Percentiles rank a stretch among this genome's conserved stretches.
Evolutionary conservation across 2,329 filamentous ascomycete species (phyloP).

Genomic region (Cladosporium sp.): DNA sequence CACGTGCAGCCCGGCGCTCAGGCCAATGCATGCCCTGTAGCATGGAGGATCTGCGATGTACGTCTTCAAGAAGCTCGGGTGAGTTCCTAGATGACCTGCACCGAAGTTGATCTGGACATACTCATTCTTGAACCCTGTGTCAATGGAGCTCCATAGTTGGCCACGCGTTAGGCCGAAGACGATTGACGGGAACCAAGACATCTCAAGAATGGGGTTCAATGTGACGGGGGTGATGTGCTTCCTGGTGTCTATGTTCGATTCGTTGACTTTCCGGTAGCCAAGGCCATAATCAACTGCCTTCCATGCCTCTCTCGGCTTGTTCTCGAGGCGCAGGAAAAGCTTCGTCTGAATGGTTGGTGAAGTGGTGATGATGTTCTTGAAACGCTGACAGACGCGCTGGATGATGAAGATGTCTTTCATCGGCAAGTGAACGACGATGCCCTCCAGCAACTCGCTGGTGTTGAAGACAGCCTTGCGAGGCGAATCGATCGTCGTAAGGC

Average conservation of each 20-base stretch:
- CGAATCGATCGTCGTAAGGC: background rate
- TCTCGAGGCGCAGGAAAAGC: background rate
- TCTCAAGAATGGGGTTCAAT: background rate
- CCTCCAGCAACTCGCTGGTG: slow-evolving; percentile 12
- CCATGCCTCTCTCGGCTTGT: background rate
- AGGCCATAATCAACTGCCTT: no score
- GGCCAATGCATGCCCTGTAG: background rate
- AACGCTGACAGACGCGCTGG: background rate
- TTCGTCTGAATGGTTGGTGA: background rate
- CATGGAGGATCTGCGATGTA: background rate
- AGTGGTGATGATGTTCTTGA: background rate
- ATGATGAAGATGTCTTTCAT: slow-evolving; percentile 5
- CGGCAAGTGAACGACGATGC: slow-evolving; percentile 6
- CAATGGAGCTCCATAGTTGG: no score
- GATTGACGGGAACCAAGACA: no score
- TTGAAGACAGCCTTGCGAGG: background rate
- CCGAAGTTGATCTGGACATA: background rate
- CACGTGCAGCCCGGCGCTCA: background rate
- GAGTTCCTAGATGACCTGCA: background rate
- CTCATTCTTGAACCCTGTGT: no score
- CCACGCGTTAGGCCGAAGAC: no score
- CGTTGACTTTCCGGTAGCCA: no score
- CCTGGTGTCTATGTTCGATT: no score
- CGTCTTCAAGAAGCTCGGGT: background rate
- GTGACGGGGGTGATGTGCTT: background rate